Evolutionary conservation across 2,329 filamentous ascomycete species (phyloP).

Genomic region (Huntiella abstrusa): DNA sequence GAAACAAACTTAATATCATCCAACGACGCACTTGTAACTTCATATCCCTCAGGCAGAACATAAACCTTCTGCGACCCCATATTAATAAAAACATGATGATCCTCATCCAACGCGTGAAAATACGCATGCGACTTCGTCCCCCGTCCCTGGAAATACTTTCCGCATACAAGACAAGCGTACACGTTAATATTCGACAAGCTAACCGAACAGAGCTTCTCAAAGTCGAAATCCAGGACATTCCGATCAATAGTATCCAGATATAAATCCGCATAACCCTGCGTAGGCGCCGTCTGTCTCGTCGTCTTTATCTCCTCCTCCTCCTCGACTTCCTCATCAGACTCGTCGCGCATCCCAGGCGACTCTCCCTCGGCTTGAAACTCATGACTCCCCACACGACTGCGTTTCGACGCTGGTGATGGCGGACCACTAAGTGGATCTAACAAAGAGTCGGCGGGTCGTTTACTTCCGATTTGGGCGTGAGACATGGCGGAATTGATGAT

Average conservation of each 20-base stretch:
- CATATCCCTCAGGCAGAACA: conserved; percentile 88
- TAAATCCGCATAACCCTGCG: conserved; percentile 80
- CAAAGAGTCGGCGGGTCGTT: conserved; percentile 37
- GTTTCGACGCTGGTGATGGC: conserved; percentile 45
- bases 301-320: not conserved
- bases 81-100: conserved; percentile 96
- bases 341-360: no score
- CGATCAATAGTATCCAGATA: conserved; percentile 97
- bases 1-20: conserved; percentile 98
- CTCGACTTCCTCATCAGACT: not conserved
- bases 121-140: conserved; percentile 92
- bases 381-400: conserved; percentile 27
- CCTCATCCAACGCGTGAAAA: conserved; percentile 87
- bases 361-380: conserved; percentile 13
- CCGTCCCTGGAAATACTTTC: conserved; percentile 91
- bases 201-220: conserved; percentile 93
- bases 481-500: not conserved
- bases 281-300: conserved; percentile 52
- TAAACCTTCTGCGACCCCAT: conserved; percentile 85
- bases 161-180: conserved; percentile 91
- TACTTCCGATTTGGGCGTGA: no score
- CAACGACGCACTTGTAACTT: conserved; percentile 82
- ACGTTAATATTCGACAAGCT: conserved; percentile 97
- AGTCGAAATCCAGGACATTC: conserved; percentile 87
- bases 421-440: conserved; percentile 20